Evolutionary conservation across 1,284 basidiomycete genomes (phyloP).

Genomic region (Heliocybe sulcata): DNA sequence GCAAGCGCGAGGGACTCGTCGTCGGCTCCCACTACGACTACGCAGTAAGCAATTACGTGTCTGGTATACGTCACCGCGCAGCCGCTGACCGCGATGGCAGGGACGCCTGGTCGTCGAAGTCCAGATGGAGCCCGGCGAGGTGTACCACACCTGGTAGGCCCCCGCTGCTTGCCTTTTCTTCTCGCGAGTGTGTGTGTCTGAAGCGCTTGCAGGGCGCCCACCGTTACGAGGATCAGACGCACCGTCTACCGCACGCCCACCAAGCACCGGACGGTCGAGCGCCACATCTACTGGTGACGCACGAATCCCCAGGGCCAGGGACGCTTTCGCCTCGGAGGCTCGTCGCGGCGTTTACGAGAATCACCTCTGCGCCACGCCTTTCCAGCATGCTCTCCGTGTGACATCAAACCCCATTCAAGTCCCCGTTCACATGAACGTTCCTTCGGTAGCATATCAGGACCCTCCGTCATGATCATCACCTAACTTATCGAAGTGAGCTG

Average conservation of each 20-base stretch:
- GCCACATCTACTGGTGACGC: constrained; percentile 62
- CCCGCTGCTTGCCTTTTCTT: neutral
- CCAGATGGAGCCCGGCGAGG: constrained; percentile 59
- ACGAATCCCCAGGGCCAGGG: neutral
- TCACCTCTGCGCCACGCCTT: neutral
- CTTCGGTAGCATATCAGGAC: neutral
- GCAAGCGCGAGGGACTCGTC: constrained; percentile 69
- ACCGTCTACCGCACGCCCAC: constrained; percentile 53
- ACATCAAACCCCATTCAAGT: too few species aligned
- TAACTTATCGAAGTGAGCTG: neutral
- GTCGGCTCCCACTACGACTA: constrained; percentile 65
- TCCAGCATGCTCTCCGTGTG: neutral
- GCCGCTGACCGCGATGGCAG: constrained; percentile 25
- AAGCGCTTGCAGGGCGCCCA: constrained; percentile 45
- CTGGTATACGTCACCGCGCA: neutral
- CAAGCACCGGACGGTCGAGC: constrained; percentile 51
- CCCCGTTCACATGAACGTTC: neutral
- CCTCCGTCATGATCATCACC: neutral
- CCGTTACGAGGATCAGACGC: constrained; percentile 65
- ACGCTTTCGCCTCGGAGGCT: neutral
- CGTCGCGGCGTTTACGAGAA: neutral
- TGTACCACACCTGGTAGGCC: constrained; percentile 61
- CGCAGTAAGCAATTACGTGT: constrained; percentile 41
- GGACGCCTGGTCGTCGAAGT: constrained; percentile 76
- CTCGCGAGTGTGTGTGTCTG: neutral